Base-by-base conservation (phyloP, 2,329 filamentous ascomycete species). In the Colletotrichum sp. region DNA sequence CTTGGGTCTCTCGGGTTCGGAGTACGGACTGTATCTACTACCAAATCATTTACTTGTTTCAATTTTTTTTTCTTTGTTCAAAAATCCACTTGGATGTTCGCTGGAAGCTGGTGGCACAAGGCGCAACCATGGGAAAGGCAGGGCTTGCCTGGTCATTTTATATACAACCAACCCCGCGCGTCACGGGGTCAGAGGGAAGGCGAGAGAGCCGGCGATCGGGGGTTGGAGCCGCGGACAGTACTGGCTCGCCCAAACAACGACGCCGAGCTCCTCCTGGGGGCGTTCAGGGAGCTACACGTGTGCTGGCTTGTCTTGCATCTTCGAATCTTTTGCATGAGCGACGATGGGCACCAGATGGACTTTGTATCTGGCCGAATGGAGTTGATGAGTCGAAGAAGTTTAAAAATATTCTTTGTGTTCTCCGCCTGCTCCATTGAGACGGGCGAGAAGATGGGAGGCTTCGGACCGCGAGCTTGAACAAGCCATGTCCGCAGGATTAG, bases 291-390 rank as follows among this genome's bases (percentile, higher is more conserved):
- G 72, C 67, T 75, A 77, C 69, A 72, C 39, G 69, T 76, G 57
- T 70, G 70, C 55, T 69, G 64, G 69, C 34, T 70, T 66, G 69
- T 76, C 69, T 73, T 52, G 64, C 73, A 76, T 73, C 63, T 72
- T 69, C 52, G 44, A 71, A 63, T 68, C 36, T 77, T 68, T 75
- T 77, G 76, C 77, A 78, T 78, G 77, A 78, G 76, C 77, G 77
- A 77, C 55, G 77, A 76, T 57, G 52, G 65, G 65, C 52, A 65
- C 65, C 75, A 77, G 75, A 77, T 15, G 32, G 32, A 39, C 30
- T 64, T 72, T 71, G 57, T 61, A 66, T 76, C 74, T 76, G 71
- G 75, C 66, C 61, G 71, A 66, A 62, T 49, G 74, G 74, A 73
- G 62, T 75, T 77, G 71, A 77, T 59, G 75, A 72, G 29, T 75